These are phyloP conservation scores for Neocallimastix lanati DNA, from an alignment of 192 early-diverging fungal genomes.

Conservation along the genomic window DNA sequence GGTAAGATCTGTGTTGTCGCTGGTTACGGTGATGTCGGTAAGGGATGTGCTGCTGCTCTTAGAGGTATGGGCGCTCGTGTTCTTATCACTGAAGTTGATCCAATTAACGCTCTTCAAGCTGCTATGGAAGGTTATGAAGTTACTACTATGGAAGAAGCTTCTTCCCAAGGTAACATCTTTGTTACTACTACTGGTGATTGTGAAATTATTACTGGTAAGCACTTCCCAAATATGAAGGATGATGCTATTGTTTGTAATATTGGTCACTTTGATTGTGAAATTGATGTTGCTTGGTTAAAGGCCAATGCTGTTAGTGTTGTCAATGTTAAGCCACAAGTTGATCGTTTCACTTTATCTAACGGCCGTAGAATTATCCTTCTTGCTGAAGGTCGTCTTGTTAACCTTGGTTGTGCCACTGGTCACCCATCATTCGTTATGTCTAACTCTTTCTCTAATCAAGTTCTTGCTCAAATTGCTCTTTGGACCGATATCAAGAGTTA, in stretches of 20 bases:
- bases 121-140: slow-evolving; percentile 97
- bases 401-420: slow-evolving; percentile 96
- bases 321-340: slow-evolving; percentile 98
- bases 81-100: slow-evolving; percentile 93
- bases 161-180: slow-evolving; percentile 83
- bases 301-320: slow-evolving; percentile 65
- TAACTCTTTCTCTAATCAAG: slow-evolving; percentile 99
- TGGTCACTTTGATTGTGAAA: slow-evolving; percentile 98
- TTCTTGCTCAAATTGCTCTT: slow-evolving; percentile 93
- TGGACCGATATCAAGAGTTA: slow-evolving; percentile 78
- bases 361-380: slow-evolving; percentile 92
- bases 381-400: slow-evolving; percentile 97
- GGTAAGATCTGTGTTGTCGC: slow-evolving; percentile 95
- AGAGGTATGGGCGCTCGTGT: slow-evolving; percentile 97
- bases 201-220: slow-evolving; percentile 86
- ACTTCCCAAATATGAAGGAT: slow-evolving; percentile 90
- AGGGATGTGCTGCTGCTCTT: slow-evolving; percentile 95
- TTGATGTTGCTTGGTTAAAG: slow-evolving; percentile 97
- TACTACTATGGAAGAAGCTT: slow-evolving; percentile 95
- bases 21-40: slow-evolving; percentile 99
- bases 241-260: slow-evolving; percentile 98
- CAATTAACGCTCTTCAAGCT: slow-evolving; percentile 99
- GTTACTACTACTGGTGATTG: slow-evolving; percentile 98
- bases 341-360: slow-evolving; percentile 79
- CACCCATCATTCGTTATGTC: slow-evolving; percentile 99